A percentile compares a stretch with the other conserved stretches of the same genome.
Conservation (phyloP, 352 stramenopile species). For the Phytophthora tentaculata region DNA sequence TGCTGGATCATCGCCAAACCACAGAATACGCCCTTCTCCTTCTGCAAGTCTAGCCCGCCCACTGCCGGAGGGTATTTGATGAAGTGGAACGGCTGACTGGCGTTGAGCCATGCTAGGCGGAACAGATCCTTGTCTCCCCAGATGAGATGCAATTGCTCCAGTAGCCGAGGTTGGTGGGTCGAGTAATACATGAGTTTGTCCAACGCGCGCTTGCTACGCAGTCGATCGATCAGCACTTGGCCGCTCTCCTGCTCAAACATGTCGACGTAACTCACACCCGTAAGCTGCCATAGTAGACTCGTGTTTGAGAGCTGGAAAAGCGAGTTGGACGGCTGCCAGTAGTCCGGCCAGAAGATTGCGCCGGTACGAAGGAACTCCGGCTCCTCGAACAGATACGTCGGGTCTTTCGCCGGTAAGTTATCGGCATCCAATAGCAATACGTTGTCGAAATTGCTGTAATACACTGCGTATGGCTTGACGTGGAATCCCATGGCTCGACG, state of each 20-base stretch:
- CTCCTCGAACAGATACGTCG: slow-evolving; percentile 86
- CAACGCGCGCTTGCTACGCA: slow-evolving; percentile 74
- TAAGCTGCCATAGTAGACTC: slow-evolving; percentile 81
- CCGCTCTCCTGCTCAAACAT: slow-evolving; percentile 90
- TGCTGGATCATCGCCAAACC: slow-evolving; percentile 89
- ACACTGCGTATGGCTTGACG: slow-evolving; percentile 86
- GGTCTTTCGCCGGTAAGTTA: slow-evolving; percentile 82
- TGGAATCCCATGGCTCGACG: slow-evolving; percentile 75
- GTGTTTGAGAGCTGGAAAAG: slow-evolving; percentile 82
- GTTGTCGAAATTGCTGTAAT: slow-evolving; percentile 89
- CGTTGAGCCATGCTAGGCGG: slow-evolving; percentile 81
- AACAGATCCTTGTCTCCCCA: slow-evolving; percentile 91
- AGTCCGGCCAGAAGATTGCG: slow-evolving; percentile 89
- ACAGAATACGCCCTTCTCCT: slow-evolving; percentile 82
- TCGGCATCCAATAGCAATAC: slow-evolving; percentile 84
- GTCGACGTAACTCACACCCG: slow-evolving; percentile 71
- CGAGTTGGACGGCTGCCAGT: slow-evolving; percentile 83
- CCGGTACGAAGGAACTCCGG: slow-evolving; percentile 75
- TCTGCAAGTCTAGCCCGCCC: slow-evolving; percentile 68
- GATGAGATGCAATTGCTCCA: slow-evolving; percentile 80
- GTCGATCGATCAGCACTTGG: slow-evolving; percentile 84
- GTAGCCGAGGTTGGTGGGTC: slow-evolving; percentile 66
- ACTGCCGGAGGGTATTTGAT: slow-evolving; percentile 75
- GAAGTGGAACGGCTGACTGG: slow-evolving; percentile 80
- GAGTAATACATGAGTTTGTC: slow-evolving; percentile 91